Evolutionary conservation across 768 basidiomycete genomes (phyloP), one percentile per base, ranked within the genome.

Genomic region (Lactarius evosmus): DNA sequence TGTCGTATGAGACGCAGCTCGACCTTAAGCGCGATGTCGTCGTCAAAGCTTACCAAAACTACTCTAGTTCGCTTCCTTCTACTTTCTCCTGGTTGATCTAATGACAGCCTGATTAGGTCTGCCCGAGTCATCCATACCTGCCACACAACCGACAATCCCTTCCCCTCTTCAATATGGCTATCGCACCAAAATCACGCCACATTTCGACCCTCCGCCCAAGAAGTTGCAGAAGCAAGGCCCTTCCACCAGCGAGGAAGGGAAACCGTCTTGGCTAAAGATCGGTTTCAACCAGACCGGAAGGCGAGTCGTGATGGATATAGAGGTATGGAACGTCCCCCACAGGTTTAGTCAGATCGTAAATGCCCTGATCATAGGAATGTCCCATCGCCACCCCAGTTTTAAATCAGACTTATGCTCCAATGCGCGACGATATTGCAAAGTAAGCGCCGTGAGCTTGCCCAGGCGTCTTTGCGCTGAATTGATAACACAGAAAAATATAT

Each of bases 141-240:
- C 87, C 78, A 0, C 22, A 93, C 92, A 0, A n/a, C n/a, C n/a
- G n/a, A n/a, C n/a, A n/a, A n/a, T n/a, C n/a, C n/a, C n/a, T n/a
- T n/a, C n/a, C n/a, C 96, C 96, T 0, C 78, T 91, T 54, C 86
- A 95, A 59, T 98, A 96, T 73, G 84, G 82, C 56, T 99, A 99
- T 73, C 85, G 96, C 33, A 99, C 96, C 2, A 99, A 99, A 77
- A 87, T 99, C 58, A 98, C 96, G 0, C 96, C 96, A 0, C 96
- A 99, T 73, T 98, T 98, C 66, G 91, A 95, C 32, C 82, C 86
- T 0, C 87, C 93, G 0, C 82, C 84, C 2, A 85, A 80, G 60
- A 69, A 71, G 32, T 55, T 66, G 17, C 70, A 68, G 58, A 76
- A 72, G 56, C 70, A 73, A 40, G 68, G 71, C 27, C 9, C 85